These are phyloP conservation scores for Termitomyces sp. DNA, from an alignment of 768 basidiomycete species.

Conservation along the genomic window DNA sequence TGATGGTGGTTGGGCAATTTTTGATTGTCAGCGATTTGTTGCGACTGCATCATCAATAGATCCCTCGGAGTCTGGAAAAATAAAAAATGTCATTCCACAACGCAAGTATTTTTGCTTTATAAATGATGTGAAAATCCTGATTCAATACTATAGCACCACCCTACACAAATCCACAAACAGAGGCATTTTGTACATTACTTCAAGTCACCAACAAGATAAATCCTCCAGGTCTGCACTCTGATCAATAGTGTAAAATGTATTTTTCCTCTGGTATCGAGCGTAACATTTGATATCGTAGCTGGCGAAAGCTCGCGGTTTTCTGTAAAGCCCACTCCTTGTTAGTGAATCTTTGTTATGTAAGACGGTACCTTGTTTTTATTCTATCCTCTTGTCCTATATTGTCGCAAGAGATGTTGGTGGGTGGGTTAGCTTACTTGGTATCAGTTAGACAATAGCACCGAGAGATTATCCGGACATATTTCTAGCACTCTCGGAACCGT, in stretches of 20 bases:
- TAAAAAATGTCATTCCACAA: slow-evolving; percentile 15
- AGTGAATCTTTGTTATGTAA: no score
- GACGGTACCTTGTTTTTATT: no score
- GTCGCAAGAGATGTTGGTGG: no score
- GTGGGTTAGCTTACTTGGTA: no score
- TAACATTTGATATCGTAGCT: no score
- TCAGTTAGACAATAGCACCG: no score
- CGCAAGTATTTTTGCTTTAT: slow-evolving; percentile 31
- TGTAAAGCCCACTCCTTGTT: no score
- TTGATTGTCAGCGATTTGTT: slow-evolving; percentile 60
- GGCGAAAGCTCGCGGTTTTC: no score
- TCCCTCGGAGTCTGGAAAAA: slow-evolving; percentile 24
- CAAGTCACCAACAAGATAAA: slow-evolving; percentile 67
- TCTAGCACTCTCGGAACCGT: no score
- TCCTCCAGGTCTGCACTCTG: neutral
- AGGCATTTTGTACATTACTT: slow-evolving; percentile 77
- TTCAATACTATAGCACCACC: slow-evolving; percentile 44
- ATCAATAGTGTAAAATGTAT: neutral
- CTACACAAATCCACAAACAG: slow-evolving; percentile 89
- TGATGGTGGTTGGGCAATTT: slow-evolving; percentile 33
- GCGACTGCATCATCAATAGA: slow-evolving; percentile 49
- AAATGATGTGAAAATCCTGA: slow-evolving; percentile 13
- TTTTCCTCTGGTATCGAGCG: neutral
- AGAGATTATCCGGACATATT: no score
- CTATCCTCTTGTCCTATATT: no score